These are phyloP conservation scores for Ceratocystis colombiana DNA, from an alignment of 2,329 filamentous ascomycete species.

Conservation along the genomic window DNA sequence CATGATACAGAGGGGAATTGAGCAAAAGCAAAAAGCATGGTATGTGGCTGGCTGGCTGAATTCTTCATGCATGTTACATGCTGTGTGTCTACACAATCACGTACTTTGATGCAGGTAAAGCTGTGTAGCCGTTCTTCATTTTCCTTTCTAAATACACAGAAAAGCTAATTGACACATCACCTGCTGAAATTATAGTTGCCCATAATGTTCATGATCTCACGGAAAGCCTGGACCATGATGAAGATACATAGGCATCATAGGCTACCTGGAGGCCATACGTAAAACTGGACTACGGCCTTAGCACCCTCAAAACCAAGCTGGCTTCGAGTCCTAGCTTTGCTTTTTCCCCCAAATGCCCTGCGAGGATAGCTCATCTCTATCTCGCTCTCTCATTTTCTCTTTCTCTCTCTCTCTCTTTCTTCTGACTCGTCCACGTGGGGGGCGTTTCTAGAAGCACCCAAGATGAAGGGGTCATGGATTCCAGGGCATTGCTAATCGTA, in stretches of 20 bases:
- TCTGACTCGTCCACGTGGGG: slow-evolving; percentile 5
- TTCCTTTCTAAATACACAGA: not conserved
- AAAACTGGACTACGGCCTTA: too few species aligned
- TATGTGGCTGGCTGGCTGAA: not conserved
- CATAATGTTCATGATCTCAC: too few species aligned
- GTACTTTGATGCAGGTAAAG: not conserved
- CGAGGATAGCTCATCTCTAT: not conserved
- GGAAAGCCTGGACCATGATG: too few species aligned
- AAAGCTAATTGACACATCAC: too few species aligned
- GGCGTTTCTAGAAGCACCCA: slow-evolving; percentile 1
- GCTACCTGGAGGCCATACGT: too few species aligned
- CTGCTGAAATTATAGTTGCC: too few species aligned
- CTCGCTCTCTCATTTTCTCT: too few species aligned
- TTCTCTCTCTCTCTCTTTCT: not conserved
- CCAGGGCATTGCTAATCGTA: slow-evolving; percentile 4
- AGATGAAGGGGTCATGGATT: slow-evolving; percentile 10
- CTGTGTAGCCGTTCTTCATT: not conserved
- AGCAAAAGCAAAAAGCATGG: not conserved
- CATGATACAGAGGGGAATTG: not conserved
- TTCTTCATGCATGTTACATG: not conserved
- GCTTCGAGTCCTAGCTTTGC: too few species aligned
- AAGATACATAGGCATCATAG: too few species aligned
- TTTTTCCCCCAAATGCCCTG: not conserved
- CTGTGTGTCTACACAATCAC: not conserved
- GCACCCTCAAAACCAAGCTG: too few species aligned